phyloP scores from a whole-genome alignment of 2,329 filamentous ascomycete genomes.

The Talaromyces albobiverticillius region DNA sequence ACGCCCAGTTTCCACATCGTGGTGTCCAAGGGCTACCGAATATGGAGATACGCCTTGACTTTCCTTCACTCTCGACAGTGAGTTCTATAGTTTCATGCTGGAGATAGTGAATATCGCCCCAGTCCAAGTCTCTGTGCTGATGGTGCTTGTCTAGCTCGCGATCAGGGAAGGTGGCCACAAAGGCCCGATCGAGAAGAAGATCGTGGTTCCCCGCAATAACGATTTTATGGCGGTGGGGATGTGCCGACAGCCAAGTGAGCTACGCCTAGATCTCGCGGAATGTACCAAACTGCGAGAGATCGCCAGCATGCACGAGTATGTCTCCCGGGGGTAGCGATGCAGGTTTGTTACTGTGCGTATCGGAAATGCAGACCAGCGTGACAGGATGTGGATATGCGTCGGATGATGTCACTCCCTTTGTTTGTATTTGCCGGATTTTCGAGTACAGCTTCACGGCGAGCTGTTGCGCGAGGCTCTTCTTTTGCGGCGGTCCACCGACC shows the following conservation, averaged over 20 bases:
- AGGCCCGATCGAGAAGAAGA: conserved; percentile 21
- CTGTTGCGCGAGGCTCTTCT: background rate
- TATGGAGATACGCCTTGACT: conserved; percentile 12
- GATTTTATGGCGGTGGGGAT: conserved; percentile 44
- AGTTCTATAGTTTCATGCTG: conserved; percentile 1
- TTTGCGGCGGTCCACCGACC: background rate
- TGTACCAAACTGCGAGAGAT: conserved; percentile 48
- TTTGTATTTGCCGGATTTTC: background rate
- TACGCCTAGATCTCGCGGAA: conserved; percentile 38
- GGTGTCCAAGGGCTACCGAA: conserved; percentile 23
- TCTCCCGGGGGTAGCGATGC: conserved; percentile 39
- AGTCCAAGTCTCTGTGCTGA: conserved; percentile 16
- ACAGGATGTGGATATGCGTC: background rate
- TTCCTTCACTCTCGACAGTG: too few relatives aligned
- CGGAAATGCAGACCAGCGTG: conserved; percentile 37
- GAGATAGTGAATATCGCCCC: conserved; percentile 10
- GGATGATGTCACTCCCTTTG: background rate
- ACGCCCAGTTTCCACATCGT: conserved; percentile 21
- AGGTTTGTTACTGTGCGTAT: conserved; percentile 45
- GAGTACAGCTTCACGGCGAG: conserved; percentile 1
- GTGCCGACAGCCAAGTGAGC: conserved; percentile 42
- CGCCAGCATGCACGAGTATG: conserved; percentile 49
- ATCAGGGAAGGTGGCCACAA: conserved; percentile 14
- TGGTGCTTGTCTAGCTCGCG: conserved; percentile 13
- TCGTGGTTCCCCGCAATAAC: conserved; percentile 51